Evolutionary conservation across 2,329 filamentous ascomycete species (phyloP), one percentile per base, ranked within the genome.

Genomic region (Penicillium janthinellum): DNA sequence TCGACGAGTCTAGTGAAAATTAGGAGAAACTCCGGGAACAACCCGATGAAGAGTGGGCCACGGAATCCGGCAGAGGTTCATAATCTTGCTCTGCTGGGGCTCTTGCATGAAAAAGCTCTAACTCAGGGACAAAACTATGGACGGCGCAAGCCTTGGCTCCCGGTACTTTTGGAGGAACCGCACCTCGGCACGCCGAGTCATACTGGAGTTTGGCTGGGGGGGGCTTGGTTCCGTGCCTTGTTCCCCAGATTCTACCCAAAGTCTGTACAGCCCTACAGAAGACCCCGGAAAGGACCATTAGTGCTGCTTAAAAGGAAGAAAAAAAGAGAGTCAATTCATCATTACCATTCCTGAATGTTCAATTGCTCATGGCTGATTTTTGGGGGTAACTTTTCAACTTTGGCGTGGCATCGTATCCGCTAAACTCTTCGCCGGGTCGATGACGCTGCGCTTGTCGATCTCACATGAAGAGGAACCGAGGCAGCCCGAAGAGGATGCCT

Each of bases 401-500:
- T 34, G 17, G 38, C 51, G 22, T 7, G 12, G 3, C n/a, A 31
- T 42, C 20, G 38, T 34, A 41, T 42, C 15, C 15, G 4, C 20
- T 34, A 52, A 59, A 54, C 38, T 58, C 41, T 44, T 55, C 31
- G 31, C 44, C 54, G 35, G 47, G 37, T 61, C 28, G 12, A 57
- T 64, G 56, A 51, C 62, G 57, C 54, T 60, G 57, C 25, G 47
- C 25, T 56, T 57, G 64, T 64, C 65, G 66, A 68, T 68, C 65
- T 68, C 66, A 67, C 65, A 67, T 67, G 66, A 60, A 56, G 52
- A 47, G 56, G 51, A 56, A 51, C 58, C 61, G 57, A 50, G 50
- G 50, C 51, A 49, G 44, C 25, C 48, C 15, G 25, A 22, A 45
- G 35, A 53, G 42, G 50, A 49, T 44, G 51, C 28, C 34, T 34